These are phyloP conservation scores for Penicillium ucsense DNA, from an alignment of 495 filamentous ascomycete species.

Conservation along the genomic window DNA sequence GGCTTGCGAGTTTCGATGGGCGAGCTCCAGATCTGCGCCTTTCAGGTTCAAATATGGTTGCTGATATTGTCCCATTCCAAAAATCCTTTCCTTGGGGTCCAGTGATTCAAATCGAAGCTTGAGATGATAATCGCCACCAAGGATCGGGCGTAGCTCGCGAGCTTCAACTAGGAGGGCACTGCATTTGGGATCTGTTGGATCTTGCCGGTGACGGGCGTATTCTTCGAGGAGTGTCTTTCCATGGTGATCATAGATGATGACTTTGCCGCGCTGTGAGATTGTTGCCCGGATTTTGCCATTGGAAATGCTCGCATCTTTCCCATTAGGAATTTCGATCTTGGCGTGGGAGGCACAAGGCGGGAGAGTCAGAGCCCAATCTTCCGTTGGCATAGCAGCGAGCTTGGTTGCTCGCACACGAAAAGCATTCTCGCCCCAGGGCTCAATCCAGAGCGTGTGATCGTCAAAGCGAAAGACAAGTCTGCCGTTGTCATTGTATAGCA, in stretches of 20 bases:
- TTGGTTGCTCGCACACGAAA: constrained; percentile 46
- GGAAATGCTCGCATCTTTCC: constrained; percentile 31
- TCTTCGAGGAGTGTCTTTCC: constrained; percentile 44
- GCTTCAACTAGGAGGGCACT: constrained; percentile 43
- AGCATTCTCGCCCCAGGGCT: constrained; percentile 46
- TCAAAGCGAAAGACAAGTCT: constrained; percentile 40
- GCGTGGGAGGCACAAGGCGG: constrained; percentile 9
- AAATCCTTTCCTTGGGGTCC: constrained; percentile 43
- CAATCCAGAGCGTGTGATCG: constrained; percentile 44
- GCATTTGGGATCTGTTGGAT: constrained; percentile 44
- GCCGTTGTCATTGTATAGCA: constrained; percentile 34
- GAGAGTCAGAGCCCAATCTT: constrained; percentile 43
- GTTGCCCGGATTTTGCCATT: constrained; percentile 44
- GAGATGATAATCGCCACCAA: constrained; percentile 43
- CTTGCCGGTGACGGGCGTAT: constrained; percentile 42
- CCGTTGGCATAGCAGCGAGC: constrained; percentile 33
- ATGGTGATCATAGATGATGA: constrained; percentile 38
- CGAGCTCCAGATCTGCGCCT: constrained; percentile 46
- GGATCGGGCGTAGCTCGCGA: constrained; percentile 43
- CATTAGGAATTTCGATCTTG: constrained; percentile 14
- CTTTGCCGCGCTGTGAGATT: constrained; percentile 37
- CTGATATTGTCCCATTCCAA: constrained; percentile 56
- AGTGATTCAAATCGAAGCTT: constrained; percentile 45
- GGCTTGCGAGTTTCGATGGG: constrained; percentile 53
- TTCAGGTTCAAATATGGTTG: constrained; percentile 47